Conservation (phyloP, 2,329 filamentous ascomycete genomes). For the Colletotrichum sp. region DNA sequence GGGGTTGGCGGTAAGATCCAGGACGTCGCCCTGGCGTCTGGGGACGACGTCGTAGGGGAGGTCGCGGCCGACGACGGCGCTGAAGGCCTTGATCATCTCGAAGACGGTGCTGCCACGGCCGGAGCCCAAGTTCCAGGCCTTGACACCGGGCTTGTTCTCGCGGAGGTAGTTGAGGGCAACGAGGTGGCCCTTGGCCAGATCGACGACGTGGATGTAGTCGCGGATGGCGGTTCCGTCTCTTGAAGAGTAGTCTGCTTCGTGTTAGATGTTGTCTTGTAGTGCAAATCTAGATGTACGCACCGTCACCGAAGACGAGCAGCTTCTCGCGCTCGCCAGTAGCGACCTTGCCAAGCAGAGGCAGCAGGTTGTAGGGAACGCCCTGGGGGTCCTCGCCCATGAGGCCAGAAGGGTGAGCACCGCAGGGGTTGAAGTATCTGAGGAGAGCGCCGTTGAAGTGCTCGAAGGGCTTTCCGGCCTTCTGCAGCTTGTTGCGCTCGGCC, state of each 20-base stretch:
- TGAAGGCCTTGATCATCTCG: constrained; percentile 97
- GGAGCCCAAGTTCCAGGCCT: constrained; percentile 96
- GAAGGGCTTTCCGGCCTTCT: constrained; percentile 78
- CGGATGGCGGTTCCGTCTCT: constrained; percentile 93
- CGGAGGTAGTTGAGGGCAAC: constrained; percentile 90
- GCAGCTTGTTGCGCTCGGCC: constrained; percentile 81
- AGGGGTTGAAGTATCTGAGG: constrained; percentile 97
- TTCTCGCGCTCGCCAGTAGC: constrained; percentile 95
- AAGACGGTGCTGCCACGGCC: constrained; percentile 95
- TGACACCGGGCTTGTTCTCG: constrained; percentile 83
- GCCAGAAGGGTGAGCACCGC: constrained; percentile 90
- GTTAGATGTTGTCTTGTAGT: constrained; percentile 18
- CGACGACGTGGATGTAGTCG: constrained; percentile 97
- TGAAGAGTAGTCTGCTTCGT: constrained; percentile 78
- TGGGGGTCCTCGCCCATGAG: constrained; percentile 99
- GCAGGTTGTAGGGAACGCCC: constrained; percentile 93
- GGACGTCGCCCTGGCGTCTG: constrained; percentile 85
- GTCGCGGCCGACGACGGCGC: constrained; percentile 81
- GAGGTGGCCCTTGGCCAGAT: constrained; percentile 85
- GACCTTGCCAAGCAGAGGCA: constrained; percentile 93
- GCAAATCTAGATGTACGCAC: constrained; percentile 52
- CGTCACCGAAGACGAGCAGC: constrained; percentile 91
- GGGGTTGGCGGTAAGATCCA: constrained; percentile 94
- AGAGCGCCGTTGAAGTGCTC: constrained; percentile 93
- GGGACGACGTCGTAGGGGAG: constrained; percentile 86